Base-by-base conservation (phyloP, 495 filamentous ascomycete species). In the Pseudoneurospora amorphoporcata region DNA sequence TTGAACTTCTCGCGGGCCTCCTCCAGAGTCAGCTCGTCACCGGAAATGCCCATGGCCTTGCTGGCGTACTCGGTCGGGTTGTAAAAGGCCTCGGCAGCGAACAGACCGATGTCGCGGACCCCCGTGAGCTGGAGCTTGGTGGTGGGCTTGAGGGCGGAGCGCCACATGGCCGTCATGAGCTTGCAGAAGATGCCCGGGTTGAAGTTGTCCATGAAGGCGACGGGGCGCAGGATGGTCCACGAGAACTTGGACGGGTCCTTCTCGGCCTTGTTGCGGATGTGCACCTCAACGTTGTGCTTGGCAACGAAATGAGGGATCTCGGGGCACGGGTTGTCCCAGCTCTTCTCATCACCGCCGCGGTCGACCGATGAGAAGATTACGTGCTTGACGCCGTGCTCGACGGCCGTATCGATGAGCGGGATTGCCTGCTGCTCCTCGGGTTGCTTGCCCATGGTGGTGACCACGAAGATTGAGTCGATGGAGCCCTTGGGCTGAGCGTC, bases 351-450 rank as follows among this genome's bases (percentile, higher is more conserved):
- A 65, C 89, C 90, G 69, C 89, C 89, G 23, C 90, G 88, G 74
- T 92, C 91, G 12, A 92, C 90, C 40, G 87, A 90, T 32, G 81
- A 84, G 79, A 91, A 91, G 19, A 92, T 87, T 78, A 92, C 89
- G 76, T 87, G 84, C 58, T 86, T 68, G 41, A 78, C 75, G 68
- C 77, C 76, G 61, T 81, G 78, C 41, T 83, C 82, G 61, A 90
- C 74, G 3, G 88, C 82, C 10, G 82, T 86, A 71, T 92, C 88
- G 73, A 93, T 81, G 23, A 92, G 79, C 1, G 78, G 81, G 68
- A 86, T 89, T n/a, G 89, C 91, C 77, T 92, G 90, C 8, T 76
- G 71, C 73, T 88, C 86, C 79, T 92, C 89, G 39, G 76, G 42
- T 40, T 80, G 77, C 70, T 80, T 76, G 45, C 77, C 79, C 71